Percentiles rank a stretch among this genome's conserved stretches.
Conservation (phyloP, 805 yeast species). For the Hanseniaspora occidentalis region DNA sequence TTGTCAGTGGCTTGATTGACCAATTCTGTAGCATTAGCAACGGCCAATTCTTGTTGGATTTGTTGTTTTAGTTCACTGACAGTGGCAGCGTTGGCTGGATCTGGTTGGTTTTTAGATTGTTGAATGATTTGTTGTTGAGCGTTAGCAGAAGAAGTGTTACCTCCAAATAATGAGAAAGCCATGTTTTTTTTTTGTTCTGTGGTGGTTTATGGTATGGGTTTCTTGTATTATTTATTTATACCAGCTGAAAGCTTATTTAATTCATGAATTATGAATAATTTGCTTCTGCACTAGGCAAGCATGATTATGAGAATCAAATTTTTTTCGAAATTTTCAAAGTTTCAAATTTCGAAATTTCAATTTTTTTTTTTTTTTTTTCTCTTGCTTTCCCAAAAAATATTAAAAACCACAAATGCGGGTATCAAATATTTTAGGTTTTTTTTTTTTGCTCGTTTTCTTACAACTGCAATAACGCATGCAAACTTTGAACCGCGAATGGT, state of each 20-base stretch:
- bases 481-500: background rate
- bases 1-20: slow-evolving; percentile 76
- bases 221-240: background rate
- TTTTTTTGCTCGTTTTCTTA: background rate
- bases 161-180: slow-evolving; percentile 16
- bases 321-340: background rate
- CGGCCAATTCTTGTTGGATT: slow-evolving; percentile 71
- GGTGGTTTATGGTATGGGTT: background rate
- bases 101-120: slow-evolving; percentile 6
- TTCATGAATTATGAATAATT: background rate
- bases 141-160: slow-evolving; percentile 14
- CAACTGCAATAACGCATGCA: background rate
- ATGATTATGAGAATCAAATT: too few species aligned
- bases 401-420: too few species aligned
- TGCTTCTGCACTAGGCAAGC: too few species aligned
- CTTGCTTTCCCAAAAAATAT: too few species aligned
- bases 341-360: too few species aligned
- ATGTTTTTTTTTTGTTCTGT: background rate
- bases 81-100: slow-evolving; percentile 12
- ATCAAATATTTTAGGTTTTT: too few species aligned
- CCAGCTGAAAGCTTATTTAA: too few species aligned
- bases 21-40: slow-evolving; percentile 82
- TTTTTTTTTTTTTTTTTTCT: too few species aligned
- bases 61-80: slow-evolving; percentile 49
- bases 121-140: slow-evolving; percentile 11